These are phyloP conservation scores for Aspergillus awamori DNA, from an alignment of 2,329 filamentous ascomycete genomes.

Conservation along the genomic window DNA sequence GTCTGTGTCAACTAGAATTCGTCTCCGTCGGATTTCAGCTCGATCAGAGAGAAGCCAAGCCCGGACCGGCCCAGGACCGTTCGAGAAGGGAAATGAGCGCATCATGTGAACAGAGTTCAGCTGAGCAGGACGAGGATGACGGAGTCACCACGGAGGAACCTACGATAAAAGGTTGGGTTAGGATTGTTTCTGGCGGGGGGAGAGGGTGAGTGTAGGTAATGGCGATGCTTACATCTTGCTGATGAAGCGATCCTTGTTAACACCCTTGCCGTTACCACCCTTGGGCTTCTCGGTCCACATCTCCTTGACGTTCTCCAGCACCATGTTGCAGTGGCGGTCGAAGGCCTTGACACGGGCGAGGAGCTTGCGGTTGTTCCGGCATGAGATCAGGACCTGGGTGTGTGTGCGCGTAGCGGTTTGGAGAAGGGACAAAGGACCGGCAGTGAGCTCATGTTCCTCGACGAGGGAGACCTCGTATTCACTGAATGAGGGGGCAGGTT, in stretches of 20 bases:
- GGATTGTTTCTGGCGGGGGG: background rate
- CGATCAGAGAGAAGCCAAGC: conserved; percentile 3
- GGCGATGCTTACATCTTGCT: conserved; percentile 77
- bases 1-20: conserved; percentile 28
- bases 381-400: conserved; percentile 93
- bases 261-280: conserved; percentile 84
- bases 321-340: conserved; percentile 99
- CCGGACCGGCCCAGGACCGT: conserved; percentile 4
- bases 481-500: conserved; percentile 49
- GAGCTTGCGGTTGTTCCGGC: conserved; percentile 91
- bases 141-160: conserved; percentile 84
- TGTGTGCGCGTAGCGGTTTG: conserved; percentile 95
- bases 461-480: conserved; percentile 88
- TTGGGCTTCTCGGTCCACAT: conserved; percentile 98
- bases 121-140: conserved; percentile 85
- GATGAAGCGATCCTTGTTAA: conserved; percentile 98
- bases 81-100: conserved; percentile 9
- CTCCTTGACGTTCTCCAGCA: conserved; percentile 94
- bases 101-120: conserved; percentile 48
- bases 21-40: conserved; percentile 16
- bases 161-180: conserved; percentile 36
- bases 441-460: conserved; percentile 78
- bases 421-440: conserved; percentile 85
- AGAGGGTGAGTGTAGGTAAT: background rate
- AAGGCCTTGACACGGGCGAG: conserved; percentile 97